Conservation (phyloP, 805 yeast genomes). For the Komagataella pastoris region DNA sequence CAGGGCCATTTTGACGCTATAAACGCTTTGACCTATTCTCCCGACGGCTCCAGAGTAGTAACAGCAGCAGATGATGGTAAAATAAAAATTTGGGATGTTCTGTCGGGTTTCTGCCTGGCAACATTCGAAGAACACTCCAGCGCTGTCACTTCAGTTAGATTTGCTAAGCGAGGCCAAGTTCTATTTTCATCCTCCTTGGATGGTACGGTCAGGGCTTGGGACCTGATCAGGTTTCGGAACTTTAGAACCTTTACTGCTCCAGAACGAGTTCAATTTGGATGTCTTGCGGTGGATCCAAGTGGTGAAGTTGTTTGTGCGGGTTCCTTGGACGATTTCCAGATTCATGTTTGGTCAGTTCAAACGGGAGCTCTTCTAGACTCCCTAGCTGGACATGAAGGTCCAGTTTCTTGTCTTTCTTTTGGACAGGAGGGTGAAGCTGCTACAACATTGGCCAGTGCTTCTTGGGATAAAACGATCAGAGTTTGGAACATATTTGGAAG, state of each 20-base stretch:
- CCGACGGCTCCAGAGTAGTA: slow-evolving; percentile 85
- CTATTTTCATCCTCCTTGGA: slow-evolving; percentile 85
- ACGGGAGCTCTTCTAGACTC: slow-evolving; percentile 84
- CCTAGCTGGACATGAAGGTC: slow-evolving; percentile 90
- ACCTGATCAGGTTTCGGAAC: slow-evolving; percentile 80
- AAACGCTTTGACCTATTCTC: slow-evolving; percentile 76
- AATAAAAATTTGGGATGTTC: slow-evolving; percentile 91
- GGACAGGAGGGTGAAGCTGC: slow-evolving; percentile 56
- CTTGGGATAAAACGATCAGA: slow-evolving; percentile 93
- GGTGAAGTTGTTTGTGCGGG: slow-evolving; percentile 97
- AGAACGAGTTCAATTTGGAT: slow-evolving; percentile 72
- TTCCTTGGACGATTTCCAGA: slow-evolving; percentile 76
- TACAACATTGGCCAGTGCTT: slow-evolving; percentile 65
- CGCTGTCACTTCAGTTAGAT: slow-evolving; percentile 76
- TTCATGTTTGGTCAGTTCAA: slow-evolving; percentile 96
- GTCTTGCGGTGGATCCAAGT: slow-evolving; percentile 90
- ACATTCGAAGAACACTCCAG: slow-evolving; percentile 88
- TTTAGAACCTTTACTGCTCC: slow-evolving; percentile 92
- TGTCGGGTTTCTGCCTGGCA: slow-evolving; percentile 82
- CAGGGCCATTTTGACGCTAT: slow-evolving; percentile 95
- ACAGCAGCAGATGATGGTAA: slow-evolving; percentile 97
- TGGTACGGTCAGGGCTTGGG: slow-evolving; percentile 98
- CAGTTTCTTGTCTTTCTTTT: slow-evolving; percentile 77
- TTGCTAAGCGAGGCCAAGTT: slow-evolving; percentile 84
- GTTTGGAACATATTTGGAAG: slow-evolving; percentile 90